Percentiles rank a stretch among this genome's conserved stretches.
Conservation (phyloP, 768 basidiomycete species). For the Myochromella boudieri region DNA sequence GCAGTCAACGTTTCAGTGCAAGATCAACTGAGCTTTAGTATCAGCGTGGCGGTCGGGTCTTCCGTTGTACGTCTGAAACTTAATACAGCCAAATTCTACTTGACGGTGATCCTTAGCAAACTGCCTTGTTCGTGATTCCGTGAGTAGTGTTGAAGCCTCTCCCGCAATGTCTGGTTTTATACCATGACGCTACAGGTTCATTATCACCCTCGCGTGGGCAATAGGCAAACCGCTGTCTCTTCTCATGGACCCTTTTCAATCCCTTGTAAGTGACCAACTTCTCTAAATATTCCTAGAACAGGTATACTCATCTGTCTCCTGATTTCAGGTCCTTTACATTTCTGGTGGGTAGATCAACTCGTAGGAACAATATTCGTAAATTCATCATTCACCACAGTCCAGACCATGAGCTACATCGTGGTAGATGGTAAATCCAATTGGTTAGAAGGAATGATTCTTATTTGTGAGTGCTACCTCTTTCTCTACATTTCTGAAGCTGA, state of each 20-base stretch:
- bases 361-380: neutral
- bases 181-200: constrained; percentile 45
- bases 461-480: no score
- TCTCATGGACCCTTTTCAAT: constrained; percentile 89
- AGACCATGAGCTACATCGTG: constrained; percentile 81
- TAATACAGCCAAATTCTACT: neutral
- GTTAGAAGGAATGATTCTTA: constrained; percentile 59
- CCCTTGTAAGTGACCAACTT: constrained; percentile 56
- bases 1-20: constrained; percentile 91
- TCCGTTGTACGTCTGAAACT: constrained; percentile 57
- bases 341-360: constrained; percentile 6
- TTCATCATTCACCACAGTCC: constrained; percentile 39
- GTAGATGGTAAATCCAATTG: constrained; percentile 84
- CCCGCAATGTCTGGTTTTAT: neutral
- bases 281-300: no score
- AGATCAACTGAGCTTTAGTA: constrained; percentile 81
- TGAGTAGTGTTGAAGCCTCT: constrained; percentile 35
- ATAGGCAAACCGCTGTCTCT: constrained; percentile 78
- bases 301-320: constrained; percentile 45
- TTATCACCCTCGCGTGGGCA: constrained; percentile 77
- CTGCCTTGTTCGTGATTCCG: constrained; percentile 84
- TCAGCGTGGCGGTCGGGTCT: constrained; percentile 88
- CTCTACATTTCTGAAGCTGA: no score
- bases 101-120: constrained; percentile 53
- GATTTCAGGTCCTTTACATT: constrained; percentile 34